Base-by-base conservation (phyloP, 768 basidiomycete genomes). In the Hirschioporus abietinus region DNA sequence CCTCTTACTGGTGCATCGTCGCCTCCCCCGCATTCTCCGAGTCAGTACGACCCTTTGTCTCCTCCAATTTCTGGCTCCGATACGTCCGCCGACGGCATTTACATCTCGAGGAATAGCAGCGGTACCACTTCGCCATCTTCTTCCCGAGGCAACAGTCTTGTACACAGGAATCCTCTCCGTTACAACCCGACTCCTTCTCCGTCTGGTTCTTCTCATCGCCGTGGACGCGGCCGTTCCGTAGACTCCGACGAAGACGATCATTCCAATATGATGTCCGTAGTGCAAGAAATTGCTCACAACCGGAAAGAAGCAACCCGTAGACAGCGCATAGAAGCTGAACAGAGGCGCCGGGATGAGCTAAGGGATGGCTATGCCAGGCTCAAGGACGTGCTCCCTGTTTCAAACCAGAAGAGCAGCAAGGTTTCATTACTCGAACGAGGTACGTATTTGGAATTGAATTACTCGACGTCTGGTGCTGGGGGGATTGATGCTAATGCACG, bases 361-460 rank as follows among this genome's bases (percentile, higher is more conserved):
- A 84, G 94, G 68, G 93, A 96, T 73, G 93, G 92, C 27, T 96
- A 95, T 77, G 89, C 90, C 36, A 88, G 90, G 73, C 81, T 96
- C 76, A 93, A 93, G 78, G 92, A 94, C 68, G 90, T 91, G 26
- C 81, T 96, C 7, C 94, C 94, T 1, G 84, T 89, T 64, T 91
- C 90, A 15, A 94, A 93, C 77, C 92, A 94, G 82, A 93, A 95
- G 80, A 89, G 90, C 76, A 93, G 91, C 80, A 96, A 96, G 75
- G 91, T 94, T 20, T 92, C 91, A 26, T 78, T 95, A 66, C 81
- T 96, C 66, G 94, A 95, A 78, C 84, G 94, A 85, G 92, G 93
- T 93, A 72, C 67, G 84, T 74, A 27, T 10, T 42, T 63, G 35
- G 69, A 25, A 5, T 18, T 34, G 25, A 6, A 18, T 3, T 69